These are phyloP conservation scores for Dioszegia aurantiaca DNA, from an alignment of 768 basidiomycete genomes.

Conservation along the genomic window DNA sequence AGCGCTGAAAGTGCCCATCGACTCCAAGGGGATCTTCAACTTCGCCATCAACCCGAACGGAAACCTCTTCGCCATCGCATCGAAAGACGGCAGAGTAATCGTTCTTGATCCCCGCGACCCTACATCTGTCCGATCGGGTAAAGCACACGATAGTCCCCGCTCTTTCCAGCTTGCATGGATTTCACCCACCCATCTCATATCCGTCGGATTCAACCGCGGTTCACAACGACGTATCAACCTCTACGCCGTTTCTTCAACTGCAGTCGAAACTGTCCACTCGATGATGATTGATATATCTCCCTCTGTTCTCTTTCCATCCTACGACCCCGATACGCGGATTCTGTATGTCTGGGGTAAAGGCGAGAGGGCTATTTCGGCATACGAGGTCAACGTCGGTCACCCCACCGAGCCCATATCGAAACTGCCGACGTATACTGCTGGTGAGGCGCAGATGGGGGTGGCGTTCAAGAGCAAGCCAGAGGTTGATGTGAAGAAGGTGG, in stretches of 20 bases:
- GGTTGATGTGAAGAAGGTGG: conserved; percentile 51
- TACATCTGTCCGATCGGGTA: conserved; percentile 14
- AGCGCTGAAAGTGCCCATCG: conserved; percentile 20
- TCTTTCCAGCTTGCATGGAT: conserved; percentile 52
- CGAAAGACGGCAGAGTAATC: conserved; percentile 49
- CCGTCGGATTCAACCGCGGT: conserved; percentile 51
- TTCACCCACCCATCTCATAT: conserved; percentile 39
- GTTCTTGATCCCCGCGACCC: conserved; percentile 51
- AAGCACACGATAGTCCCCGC: conserved; percentile 51
- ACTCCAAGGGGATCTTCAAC: conserved; percentile 44
- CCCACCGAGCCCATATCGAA: conserved; percentile 32
- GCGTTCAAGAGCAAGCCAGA: conserved; percentile 47
- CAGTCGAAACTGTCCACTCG: conserved; percentile 18
- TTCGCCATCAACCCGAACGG: conserved; percentile 45
- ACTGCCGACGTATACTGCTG: conserved; percentile 49
- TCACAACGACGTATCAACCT: conserved; percentile 52
- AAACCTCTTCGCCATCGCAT: conserved; percentile 43
- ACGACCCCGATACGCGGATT: conserved; percentile 52
- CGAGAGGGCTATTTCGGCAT: conserved; percentile 50
- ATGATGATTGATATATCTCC: conserved; percentile 52
- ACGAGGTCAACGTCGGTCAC: conserved; percentile 41
- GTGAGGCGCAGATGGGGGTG: conserved; percentile 46
- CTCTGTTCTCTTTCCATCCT: conserved; percentile 50
- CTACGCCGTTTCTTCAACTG: conserved; percentile 22
- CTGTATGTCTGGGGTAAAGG: conserved; percentile 53